Evolutionary conservation across 164 flowering plant species (phyloP).

Genomic region (Vitis riparia): DNA sequence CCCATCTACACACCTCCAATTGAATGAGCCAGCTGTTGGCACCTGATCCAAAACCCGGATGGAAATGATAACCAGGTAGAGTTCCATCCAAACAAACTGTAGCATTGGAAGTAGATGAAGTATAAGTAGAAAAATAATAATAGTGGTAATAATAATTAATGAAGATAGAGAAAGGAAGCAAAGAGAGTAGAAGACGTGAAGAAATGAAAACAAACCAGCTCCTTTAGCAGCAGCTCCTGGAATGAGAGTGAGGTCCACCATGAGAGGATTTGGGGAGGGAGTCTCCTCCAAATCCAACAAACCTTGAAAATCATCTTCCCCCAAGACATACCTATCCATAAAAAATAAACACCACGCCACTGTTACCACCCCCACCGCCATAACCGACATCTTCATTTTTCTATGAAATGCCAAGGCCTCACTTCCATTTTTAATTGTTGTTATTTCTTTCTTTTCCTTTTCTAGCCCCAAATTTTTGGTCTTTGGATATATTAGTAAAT

Average conservation of each 20-base stretch:
- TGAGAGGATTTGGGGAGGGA: slow-evolving; percentile 22
- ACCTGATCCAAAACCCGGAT: slow-evolving; percentile 76
- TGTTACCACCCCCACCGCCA: too few species aligned
- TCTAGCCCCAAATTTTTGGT: too few species aligned
- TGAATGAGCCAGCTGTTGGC: slow-evolving; percentile 88
- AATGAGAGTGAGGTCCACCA: slow-evolving; percentile 54
- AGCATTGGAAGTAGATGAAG: slow-evolving; percentile 12
- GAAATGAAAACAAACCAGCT: slow-evolving; percentile 36
- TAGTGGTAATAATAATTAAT: neutral
- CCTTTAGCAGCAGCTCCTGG: slow-evolving; percentile 51
- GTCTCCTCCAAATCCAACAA: slow-evolving; percentile 11
- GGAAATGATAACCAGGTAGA: slow-evolving; percentile 79
- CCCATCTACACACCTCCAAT: slow-evolving; percentile 63
- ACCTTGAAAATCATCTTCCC: too few species aligned
- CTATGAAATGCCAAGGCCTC: too few species aligned
- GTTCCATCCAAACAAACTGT: slow-evolving; percentile 95
- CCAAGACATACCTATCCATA: neutral
- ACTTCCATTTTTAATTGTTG: too few species aligned
- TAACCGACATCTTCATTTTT: too few species aligned
- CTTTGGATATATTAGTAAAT: too few species aligned
- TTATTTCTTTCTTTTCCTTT: too few species aligned
- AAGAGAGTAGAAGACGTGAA: neutral
- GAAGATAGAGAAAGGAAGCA: neutral
- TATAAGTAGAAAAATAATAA: neutral
- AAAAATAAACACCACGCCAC: neutral